Evolutionary conservation across 1,284 basidiomycete genomes (phyloP), one percentile per base, ranked within the genome.

Genomic region (Flammula alnicola): DNA sequence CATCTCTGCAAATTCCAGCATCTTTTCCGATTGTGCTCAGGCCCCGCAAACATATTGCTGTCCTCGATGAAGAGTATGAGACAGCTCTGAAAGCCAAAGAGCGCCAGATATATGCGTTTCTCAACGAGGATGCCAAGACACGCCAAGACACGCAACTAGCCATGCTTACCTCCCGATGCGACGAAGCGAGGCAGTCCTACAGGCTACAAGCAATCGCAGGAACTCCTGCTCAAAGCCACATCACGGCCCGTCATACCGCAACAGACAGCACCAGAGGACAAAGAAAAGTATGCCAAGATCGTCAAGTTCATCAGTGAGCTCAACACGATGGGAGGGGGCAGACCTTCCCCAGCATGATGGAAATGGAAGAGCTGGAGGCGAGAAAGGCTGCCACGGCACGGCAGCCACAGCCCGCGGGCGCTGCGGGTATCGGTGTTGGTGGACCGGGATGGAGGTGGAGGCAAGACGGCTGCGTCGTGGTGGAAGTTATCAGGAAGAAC

Each of bases 291-390:
- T 16, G n/a, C 16, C 0, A 53, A 57, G 14, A 47, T 55, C 0
- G 37, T 52, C 17, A 35, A 44, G 9, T 51, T 49, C 32, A 39
- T 61, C 2, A 38, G 44, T n/a, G 55, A 55, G 23, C 40, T 61
- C 25, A 46, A 48, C 14, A 38, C 43, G n/a, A 47, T 31, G 6
- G 51, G n/a, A n/a, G n/a, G n/a, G n/a, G n/a, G n/a, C n/a, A n/a
- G n/a, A n/a, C n/a, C n/a, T n/a, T n/a, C n/a, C n/a, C n/a, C n/a
- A n/a, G n/a, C n/a, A n/a, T n/a, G n/a, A n/a, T n/a, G n/a, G n/a
- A n/a, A n/a, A n/a, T 51, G 11, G 14, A 19, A 35, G 27, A 39
- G 25, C 52, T 61, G 57, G 44, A 47, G 35, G 25, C 39, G 22
- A 20, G n/a, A n/a, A n/a, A n/a, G n/a, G n/a, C n/a, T n/a, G n/a